Percentiles rank a stretch among this genome's conserved stretches.
These are phyloP conservation scores for Withania somnifera DNA, from an alignment of 305 asterid species.

Conservation along the genomic window DNA sequence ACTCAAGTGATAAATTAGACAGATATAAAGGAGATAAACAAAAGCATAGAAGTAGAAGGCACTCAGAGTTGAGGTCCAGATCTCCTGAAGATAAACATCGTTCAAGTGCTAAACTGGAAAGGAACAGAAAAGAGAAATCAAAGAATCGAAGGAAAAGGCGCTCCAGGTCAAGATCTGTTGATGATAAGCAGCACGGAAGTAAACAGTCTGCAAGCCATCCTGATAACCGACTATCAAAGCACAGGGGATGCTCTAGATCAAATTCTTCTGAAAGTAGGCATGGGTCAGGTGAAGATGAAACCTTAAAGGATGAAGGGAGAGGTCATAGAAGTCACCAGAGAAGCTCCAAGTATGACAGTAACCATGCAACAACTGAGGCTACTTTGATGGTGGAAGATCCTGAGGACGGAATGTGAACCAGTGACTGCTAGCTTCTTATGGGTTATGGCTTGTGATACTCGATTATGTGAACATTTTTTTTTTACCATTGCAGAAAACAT, in stretches of 20 bases:
- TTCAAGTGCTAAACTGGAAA: conserved; percentile 37
- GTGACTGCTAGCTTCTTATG: conserved; percentile 14
- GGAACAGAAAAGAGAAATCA: conserved; percentile 52
- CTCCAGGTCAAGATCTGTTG: conserved; percentile 60
- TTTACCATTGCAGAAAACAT: conserved; percentile 1
- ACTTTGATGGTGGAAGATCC: conserved; percentile 8
- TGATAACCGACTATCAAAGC: conserved; percentile 47
- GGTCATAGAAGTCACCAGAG: conserved; percentile 13
- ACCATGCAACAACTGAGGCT: conserved; percentile 11
- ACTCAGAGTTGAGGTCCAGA: conserved; percentile 28
- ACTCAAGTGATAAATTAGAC: conserved; percentile 15
- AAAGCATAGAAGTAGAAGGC: conserved; percentile 11
- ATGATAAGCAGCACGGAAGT: conserved; percentile 38
- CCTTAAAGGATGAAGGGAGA: conserved; percentile 29
- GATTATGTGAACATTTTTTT: conserved; percentile 14
- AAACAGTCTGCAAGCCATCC: conserved; percentile 32
- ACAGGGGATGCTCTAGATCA: conserved; percentile 46
- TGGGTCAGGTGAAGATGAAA: conserved; percentile 32
- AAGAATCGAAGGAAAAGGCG: conserved; percentile 37
- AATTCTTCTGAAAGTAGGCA: conserved; percentile 36
- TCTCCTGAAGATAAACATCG: conserved; percentile 42
- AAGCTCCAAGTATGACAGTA: conserved; percentile 8
- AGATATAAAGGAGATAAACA: conserved; percentile 4
- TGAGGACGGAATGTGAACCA: conserved; percentile 7
- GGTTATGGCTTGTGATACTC: conserved; percentile 12